phyloP scores from a whole-genome alignment of 2,329 filamentous ascomycete species.

The Cordyceps pruinosa region DNA sequence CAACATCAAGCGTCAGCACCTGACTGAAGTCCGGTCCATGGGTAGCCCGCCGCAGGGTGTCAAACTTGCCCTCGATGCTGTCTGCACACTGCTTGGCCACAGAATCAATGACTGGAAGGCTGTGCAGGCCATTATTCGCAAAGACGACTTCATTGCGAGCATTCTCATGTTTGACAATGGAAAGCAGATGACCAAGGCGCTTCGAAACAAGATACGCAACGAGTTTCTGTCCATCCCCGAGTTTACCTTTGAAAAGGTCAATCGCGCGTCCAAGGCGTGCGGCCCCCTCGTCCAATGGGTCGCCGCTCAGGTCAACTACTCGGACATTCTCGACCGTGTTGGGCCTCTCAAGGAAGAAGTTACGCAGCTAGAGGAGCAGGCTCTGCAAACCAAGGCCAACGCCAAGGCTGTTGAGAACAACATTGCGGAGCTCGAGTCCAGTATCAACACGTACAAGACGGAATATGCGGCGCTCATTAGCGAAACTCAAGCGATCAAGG shows the following conservation, averaged over 20 bases:
- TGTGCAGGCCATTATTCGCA: conserved; percentile 79
- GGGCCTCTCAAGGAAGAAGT: conserved; percentile 91
- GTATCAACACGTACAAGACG: conserved; percentile 90
- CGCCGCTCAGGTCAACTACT: conserved; percentile 91
- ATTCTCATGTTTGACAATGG: conserved; percentile 98
- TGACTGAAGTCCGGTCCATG: conserved; percentile 98
- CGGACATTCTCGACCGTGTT: conserved; percentile 91
- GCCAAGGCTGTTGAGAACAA: conserved; percentile 87
- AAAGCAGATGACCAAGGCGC: conserved; percentile 77
- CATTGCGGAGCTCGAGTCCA: conserved; percentile 75
- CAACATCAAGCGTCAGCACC: conserved; percentile 95
- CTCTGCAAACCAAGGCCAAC: conserved; percentile 86
- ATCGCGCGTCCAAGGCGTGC: conserved; percentile 92
- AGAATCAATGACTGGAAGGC: conserved; percentile 87
- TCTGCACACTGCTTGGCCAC: conserved; percentile 89
- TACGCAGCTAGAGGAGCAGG: conserved; percentile 75
- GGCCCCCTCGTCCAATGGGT: conserved; percentile 97
- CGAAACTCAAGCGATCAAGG: conserved; percentile 94
- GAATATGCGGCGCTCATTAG: conserved; percentile 95
- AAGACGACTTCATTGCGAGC: conserved; percentile 94
- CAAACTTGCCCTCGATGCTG: conserved; percentile 87
- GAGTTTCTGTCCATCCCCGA: conserved; percentile 90
- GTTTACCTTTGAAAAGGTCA: conserved; percentile 94
- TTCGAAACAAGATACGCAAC: conserved; percentile 82
- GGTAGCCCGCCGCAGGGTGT: conserved; percentile 85